phyloP scores from a whole-genome alignment of 2,329 filamentous ascomycete genomes.

The Metarhizium sp. region DNA sequence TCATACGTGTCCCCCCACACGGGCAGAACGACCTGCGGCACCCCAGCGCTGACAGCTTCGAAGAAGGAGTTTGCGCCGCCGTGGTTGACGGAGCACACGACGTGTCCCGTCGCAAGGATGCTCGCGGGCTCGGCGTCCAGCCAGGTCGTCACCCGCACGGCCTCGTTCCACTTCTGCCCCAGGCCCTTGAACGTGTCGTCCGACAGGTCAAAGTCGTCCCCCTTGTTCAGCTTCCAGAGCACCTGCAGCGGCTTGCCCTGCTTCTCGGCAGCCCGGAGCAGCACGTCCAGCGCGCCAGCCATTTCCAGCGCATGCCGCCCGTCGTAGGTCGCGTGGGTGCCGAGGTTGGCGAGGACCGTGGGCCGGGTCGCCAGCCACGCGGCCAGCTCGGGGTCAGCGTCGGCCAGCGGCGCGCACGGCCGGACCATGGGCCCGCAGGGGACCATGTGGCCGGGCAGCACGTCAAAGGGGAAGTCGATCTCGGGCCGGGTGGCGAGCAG shows the following conservation, averaged over 20 bases:
- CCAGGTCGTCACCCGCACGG: slow-evolving; percentile 30
- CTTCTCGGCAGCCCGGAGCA: slow-evolving; percentile 20
- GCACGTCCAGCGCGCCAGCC: slow-evolving; percentile 22
- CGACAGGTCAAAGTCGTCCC: slow-evolving; percentile 3
- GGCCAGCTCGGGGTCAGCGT: slow-evolving; percentile 28
- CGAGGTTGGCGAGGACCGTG: slow-evolving; percentile 38
- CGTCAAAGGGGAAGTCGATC: slow-evolving; percentile 28
- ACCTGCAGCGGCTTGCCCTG: slow-evolving; percentile 14
- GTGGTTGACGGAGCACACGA: slow-evolving; percentile 33
- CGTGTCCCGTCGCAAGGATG: slow-evolving; percentile 25
- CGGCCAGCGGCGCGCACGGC: slow-evolving; percentile 18
- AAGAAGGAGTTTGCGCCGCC: slow-evolving; percentile 36
- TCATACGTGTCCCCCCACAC: neutral
- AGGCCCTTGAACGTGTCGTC: slow-evolving; percentile 5
- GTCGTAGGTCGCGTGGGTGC: slow-evolving; percentile 25
- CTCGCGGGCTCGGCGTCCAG: slow-evolving; percentile 26
- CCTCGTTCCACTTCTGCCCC: slow-evolving; percentile 15
- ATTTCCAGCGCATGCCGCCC: slow-evolving; percentile 28
- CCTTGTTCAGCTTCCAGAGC: slow-evolving; percentile 24
- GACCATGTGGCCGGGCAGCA: slow-evolving; percentile 28
- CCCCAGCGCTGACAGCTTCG: slow-evolving; percentile 19
- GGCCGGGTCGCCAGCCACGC: slow-evolving; percentile 31
- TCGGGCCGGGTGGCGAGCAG: slow-evolving; percentile 18
- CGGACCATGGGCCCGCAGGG: slow-evolving; percentile 38
- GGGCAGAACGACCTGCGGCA: neutral